Base-by-base conservation (phyloP, 2,329 filamentous ascomycete species). In the Colletotrichum tanaceti region DNA sequence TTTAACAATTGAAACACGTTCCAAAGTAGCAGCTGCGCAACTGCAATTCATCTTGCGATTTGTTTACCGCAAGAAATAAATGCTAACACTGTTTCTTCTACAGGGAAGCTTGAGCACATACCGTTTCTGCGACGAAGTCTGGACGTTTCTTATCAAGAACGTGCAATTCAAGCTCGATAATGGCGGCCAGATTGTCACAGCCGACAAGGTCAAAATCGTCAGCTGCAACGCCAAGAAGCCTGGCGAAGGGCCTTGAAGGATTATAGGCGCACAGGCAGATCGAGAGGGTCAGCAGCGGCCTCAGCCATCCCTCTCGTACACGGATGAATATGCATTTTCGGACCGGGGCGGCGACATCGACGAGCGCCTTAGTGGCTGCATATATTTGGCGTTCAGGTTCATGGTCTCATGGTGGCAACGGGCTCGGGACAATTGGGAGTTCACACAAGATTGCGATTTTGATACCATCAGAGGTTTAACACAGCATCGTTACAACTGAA, bases 141-240 rank as follows among this genome's bases (percentile, higher is more conserved):
- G 96, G 96, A 99, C 96, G 1, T 99, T 99, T 80, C 88, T 99
- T 67, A 97, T 99, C 82, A 98, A 98, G 82, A 96, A 98, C 73
- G 94, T 98, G 64, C 94, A 91, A n/a, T 98, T 99, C 84, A 99
- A 99, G 83, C 91, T 98, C 83, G 95, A 98, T 74, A 93, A 91
- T 60, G 86, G 86, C 73, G 89, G 87, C 65, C 87, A 90, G 70
- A 87, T 88, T 0, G 89, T 98, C 16, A 83, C 87, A 44, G 94
- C 94, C 22, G 95, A 98, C 77, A 95, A 94, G 79, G 93, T 99
- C 81, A 98, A 98, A 89, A 99, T 99, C 74, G 96, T 99, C 58
- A 97, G 93, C 81, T 98, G 95, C 82, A 97, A 97, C 77, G 94
- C 94, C 73, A 98, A 98, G 86, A 85, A 83, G 74, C 82, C 82